A percentile compares a stretch with the other conserved stretches of the same genome.
Conservation (phyloP, 2,329 filamentous ascomycete species). For the Colletotrichum tofieldiae region DNA sequence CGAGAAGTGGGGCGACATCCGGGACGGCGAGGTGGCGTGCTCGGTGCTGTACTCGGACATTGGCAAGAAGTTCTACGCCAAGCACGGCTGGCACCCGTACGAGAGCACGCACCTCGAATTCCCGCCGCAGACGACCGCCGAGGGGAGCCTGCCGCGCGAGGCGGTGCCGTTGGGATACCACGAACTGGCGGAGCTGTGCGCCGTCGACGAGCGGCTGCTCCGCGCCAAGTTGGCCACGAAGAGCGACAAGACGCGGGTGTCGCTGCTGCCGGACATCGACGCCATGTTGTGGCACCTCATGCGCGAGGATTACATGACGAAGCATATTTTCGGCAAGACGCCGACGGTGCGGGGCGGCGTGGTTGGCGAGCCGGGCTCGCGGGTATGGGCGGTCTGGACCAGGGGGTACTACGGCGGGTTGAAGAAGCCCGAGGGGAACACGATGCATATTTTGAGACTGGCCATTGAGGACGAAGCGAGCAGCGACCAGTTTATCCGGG, state of each 20-base stretch:
- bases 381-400: constrained; percentile 84
- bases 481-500: constrained; percentile 60
- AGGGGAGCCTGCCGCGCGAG: constrained; percentile 41
- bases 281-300: constrained; percentile 84
- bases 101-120: constrained; percentile 81
- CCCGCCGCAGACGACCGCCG: constrained; percentile 53
- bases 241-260: constrained; percentile 68
- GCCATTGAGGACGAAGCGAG: constrained; percentile 72
- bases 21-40: constrained; percentile 65
- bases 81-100: constrained; percentile 83
- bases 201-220: constrained; percentile 75
- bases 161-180: constrained; percentile 68
- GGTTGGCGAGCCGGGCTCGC: constrained; percentile 65
- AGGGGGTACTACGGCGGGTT: constrained; percentile 74
- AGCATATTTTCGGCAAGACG: constrained; percentile 69
- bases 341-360: constrained; percentile 81
- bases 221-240: constrained; percentile 63
- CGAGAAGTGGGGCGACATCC: constrained; percentile 44
- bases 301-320: constrained; percentile 84
- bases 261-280: constrained; percentile 77
- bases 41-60: constrained; percentile 91
- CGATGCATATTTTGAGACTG: constrained; percentile 78
- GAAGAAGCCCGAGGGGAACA: constrained; percentile 72
- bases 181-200: constrained; percentile 74
- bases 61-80: constrained; percentile 85